phyloP scores from a whole-genome alignment of 2,329 filamentous ascomycete genomes.

The Colletotrichum tropicicola region DNA sequence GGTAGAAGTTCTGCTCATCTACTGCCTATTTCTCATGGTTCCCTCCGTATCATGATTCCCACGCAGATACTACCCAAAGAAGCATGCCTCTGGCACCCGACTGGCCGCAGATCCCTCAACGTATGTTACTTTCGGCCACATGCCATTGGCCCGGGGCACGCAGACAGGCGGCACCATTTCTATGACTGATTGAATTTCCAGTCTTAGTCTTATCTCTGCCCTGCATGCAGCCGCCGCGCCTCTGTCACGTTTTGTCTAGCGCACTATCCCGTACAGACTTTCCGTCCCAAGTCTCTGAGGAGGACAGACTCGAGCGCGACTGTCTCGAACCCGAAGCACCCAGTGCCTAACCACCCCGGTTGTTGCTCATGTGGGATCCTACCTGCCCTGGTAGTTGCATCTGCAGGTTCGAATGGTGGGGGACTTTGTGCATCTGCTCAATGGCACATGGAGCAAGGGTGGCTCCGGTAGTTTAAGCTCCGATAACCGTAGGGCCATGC shows the following conservation, averaged over 20 bases:
- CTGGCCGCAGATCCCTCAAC: conserved; percentile 14
- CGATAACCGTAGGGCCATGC: conserved; percentile 13
- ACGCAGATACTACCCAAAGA: conserved; percentile 2
- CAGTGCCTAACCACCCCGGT: background rate
- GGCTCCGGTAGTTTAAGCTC: conserved; percentile 20
- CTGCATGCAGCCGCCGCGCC: background rate
- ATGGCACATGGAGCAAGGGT: conserved; percentile 9
- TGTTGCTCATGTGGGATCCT: background rate
- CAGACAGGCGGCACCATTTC: conserved; percentile 19
- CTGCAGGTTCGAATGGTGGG: background rate
- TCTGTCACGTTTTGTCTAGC: conserved; percentile 1
- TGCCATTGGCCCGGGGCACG: background rate
- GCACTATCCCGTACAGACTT: no score
- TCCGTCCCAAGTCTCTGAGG: background rate
- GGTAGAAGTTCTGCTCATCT: background rate
- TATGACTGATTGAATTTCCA: conserved; percentile 32
- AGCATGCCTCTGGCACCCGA: conserved; percentile 5
- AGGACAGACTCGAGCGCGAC: background rate
- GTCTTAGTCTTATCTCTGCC: conserved; percentile 29
- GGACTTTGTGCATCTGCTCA: conserved; percentile 3
- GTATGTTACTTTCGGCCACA: background rate
- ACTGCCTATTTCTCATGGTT: background rate
- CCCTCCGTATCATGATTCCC: background rate
- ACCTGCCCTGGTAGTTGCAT: background rate
- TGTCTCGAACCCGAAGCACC: background rate